A percentile compares a stretch with the other conserved stretches of the same genome.
These are phyloP conservation scores for Epichloe scottii DNA, from an alignment of 2,329 filamentous ascomycete species.

Conservation along the genomic window DNA sequence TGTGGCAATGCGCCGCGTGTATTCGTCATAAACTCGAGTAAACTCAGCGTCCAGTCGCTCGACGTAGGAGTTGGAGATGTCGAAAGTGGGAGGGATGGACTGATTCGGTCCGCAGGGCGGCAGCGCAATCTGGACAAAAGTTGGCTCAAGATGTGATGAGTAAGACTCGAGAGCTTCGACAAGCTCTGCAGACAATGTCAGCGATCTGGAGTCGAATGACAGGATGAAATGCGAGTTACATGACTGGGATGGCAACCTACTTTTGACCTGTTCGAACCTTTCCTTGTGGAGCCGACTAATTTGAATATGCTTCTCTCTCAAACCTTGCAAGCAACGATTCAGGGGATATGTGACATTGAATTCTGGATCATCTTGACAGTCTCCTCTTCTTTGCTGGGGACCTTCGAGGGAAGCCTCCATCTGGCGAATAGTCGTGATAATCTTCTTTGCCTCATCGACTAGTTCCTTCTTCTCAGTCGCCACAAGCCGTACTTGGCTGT, in stretches of 20 bases:
- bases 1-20: conserved; percentile 65
- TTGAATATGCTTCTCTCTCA: conserved; percentile 78
- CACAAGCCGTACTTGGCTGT: conserved; percentile 78
- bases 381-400: conserved; percentile 44
- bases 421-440: conserved; percentile 77
- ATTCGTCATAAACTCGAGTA: conserved; percentile 91
- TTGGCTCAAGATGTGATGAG: conserved; percentile 84
- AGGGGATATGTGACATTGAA: conserved; percentile 75
- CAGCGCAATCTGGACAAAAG: conserved; percentile 73
- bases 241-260: conserved; percentile 35
- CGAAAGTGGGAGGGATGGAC: conserved; percentile 69
- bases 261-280: conserved; percentile 90
- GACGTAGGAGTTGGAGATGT: conserved; percentile 84
- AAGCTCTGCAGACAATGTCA: conserved; percentile 49
- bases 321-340: conserved; percentile 59
- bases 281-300: conserved; percentile 77
- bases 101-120: conserved; percentile 71
- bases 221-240: not conserved
- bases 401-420: conserved; percentile 89
- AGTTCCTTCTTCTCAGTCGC: conserved; percentile 80
- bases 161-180: conserved; percentile 91
- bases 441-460: conserved; percentile 76
- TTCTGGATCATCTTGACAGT: conserved; percentile 54
- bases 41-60: conserved; percentile 82
- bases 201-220: not conserved